phyloP scores from a whole-genome alignment of 306 rosid species.

The Trifolium pratense region DNA sequence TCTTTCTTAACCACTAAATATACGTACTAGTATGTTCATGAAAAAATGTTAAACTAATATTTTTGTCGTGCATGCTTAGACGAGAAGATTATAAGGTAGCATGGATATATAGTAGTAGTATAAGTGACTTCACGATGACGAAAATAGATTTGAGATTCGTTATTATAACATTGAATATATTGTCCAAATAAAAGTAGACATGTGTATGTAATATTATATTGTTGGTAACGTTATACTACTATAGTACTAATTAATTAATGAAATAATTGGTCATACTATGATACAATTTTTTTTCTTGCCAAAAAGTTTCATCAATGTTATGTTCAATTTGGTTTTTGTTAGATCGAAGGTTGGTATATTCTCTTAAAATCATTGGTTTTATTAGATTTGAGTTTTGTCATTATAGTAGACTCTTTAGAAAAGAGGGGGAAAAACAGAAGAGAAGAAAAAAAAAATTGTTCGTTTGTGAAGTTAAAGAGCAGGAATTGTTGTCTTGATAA shows the following conservation, averaged over 20 bases:
- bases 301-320: constrained; percentile 38
- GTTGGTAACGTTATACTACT: constrained; percentile 17
- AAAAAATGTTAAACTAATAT: constrained; percentile 33
- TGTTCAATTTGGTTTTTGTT: constrained; percentile 18
- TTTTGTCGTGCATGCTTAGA: constrained; percentile 45
- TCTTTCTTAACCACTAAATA: constrained; percentile 35
- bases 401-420: no score
- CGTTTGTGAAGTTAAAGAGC: no score
- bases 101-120: background rate
- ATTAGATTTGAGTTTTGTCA: no score
- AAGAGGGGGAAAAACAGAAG: no score
- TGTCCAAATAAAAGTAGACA: constrained; percentile 38
- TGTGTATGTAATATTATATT: background rate
- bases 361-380: constrained; percentile 6
- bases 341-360: constrained; percentile 10
- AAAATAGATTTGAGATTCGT: constrained; percentile 29
- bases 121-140: constrained; percentile 50
- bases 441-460: no score
- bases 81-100: constrained; percentile 21
- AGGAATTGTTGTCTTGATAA: no score
- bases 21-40: constrained; percentile 18
- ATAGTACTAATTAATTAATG: no score
- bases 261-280: constrained; percentile 30
- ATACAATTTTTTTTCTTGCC: constrained; percentile 7
- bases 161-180: constrained; percentile 38